These are phyloP conservation scores for Raffaelea arxii DNA, from an alignment of 2,329 filamentous ascomycete genomes.

Conservation along the genomic window DNA sequence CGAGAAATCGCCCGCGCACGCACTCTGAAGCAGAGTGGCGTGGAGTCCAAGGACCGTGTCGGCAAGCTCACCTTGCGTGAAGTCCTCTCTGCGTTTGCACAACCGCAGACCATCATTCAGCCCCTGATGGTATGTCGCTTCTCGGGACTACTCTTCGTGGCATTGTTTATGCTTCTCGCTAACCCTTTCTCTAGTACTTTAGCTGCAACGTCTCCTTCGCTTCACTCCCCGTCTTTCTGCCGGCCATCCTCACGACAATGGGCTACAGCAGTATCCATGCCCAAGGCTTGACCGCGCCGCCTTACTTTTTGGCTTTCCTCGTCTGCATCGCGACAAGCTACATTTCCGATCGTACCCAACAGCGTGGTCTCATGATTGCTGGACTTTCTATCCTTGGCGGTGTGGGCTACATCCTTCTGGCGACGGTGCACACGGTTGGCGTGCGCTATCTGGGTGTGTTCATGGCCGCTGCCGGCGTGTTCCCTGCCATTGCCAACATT, in stretches of 20 bases:
- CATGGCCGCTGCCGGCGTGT: conserved; percentile 37
- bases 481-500: conserved; percentile 58
- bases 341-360: conserved; percentile 54
- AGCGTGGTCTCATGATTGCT: conserved; percentile 52
- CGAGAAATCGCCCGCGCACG: conserved; percentile 45
- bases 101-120: conserved; percentile 39
- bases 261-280: conserved; percentile 57
- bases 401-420: conserved; percentile 56
- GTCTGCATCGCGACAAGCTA: conserved; percentile 51
- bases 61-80: conserved; percentile 33
- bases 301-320: conserved; percentile 58
- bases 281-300: conserved; percentile 63
- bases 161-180: background rate
- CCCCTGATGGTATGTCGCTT: conserved; percentile 21
- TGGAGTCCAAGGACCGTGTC: conserved; percentile 36
- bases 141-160: conserved; percentile 10
- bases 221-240: conserved; percentile 50
- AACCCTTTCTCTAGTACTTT: conserved; percentile 16
- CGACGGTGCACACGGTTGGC: conserved; percentile 35
- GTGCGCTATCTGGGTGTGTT: conserved; percentile 38
- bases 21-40: conserved; percentile 41
- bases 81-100: conserved; percentile 33
- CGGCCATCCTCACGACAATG: conserved; percentile 55
- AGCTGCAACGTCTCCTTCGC: conserved; percentile 26
- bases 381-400: conserved; percentile 46